Conservation (phyloP, 495 filamentous ascomycete genomes). For the Lasiosphaeria hispida region DNA sequence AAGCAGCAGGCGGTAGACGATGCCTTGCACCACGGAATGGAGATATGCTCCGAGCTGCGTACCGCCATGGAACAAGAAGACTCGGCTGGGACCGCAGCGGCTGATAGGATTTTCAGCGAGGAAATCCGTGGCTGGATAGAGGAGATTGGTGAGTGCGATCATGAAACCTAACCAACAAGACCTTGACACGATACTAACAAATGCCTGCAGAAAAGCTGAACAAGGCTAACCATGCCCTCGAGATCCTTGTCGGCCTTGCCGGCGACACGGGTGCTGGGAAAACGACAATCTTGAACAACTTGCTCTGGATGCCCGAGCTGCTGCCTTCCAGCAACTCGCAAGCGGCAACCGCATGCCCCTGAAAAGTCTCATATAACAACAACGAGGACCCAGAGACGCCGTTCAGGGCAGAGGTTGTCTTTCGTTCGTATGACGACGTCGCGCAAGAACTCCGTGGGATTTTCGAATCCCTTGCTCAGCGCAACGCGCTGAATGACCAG, state of each 20-base stretch:
- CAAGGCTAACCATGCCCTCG: background rate
- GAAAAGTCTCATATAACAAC: conserved; percentile 21
- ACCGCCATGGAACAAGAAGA: no score
- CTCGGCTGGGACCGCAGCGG: no score
- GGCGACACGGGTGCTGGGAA: conserved; percentile 33
- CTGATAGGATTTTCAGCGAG: no score
- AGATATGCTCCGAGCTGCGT: no score
- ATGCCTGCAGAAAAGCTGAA: background rate
- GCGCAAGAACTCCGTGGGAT: conserved; percentile 16
- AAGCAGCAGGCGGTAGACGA: no score
- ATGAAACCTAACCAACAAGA: no score
- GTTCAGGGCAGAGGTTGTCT: conserved; percentile 20
- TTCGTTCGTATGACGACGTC: conserved; percentile 9
- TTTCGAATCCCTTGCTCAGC: conserved; percentile 9
- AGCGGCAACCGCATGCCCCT: conserved; percentile 24
- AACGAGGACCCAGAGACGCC: background rate
- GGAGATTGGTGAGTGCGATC: no score
- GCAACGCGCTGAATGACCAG: background rate
- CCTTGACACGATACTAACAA: no score
- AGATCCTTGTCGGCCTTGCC: conserved; percentile 24
- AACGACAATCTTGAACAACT: conserved; percentile 27
- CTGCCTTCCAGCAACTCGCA: conserved; percentile 22
- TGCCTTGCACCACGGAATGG: no score
- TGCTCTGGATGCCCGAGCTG: conserved; percentile 21
- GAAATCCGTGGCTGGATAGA: no score